Evolutionary conservation across 2,329 filamentous ascomycete genomes (phyloP), one percentile per base, ranked within the genome.

Genomic region (Xylaria sp.): DNA sequence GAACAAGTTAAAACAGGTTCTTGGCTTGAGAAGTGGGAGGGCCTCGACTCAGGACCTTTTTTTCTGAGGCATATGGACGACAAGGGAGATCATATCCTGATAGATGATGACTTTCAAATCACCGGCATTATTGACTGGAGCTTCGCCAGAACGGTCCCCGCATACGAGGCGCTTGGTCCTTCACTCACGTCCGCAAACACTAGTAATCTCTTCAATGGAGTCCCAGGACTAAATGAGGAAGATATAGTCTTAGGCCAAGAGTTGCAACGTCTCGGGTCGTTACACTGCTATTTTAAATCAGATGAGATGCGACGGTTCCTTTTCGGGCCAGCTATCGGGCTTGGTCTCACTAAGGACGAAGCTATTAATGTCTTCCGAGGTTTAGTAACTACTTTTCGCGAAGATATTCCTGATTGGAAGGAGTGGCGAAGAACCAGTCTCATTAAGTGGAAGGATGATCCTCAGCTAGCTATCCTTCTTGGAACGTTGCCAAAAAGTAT

Each of bases 261-360:
- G 23, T 32, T 66, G 18, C 64, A 63, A 53, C 63, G 13, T 63
- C 60, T 27, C 5, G 40, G 40, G 27, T 50, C 65, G 44, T 60
- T 61, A 12, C 23, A 66, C 29, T 72, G 63, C 67, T 66, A 58
- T 47, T 69, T 69, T 42, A 13, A 66, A 0, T 69, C 58, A n/a
- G 71, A 74, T 59, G 61, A 71, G 21, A 69, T 72, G 55, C 68
- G 71, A n/a, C 65, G 70, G 1, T 71, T 74, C 29, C 66, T 74
- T 53, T 74, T 74, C 53, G 69, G 71, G 32, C 54, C 47, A 12
- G 73, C 66, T 2, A 66, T 74, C 35, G 72, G 72, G 2, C 23
- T 75, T 27, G 63, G 60, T 23, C 66, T 70, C 8, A 48, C 50
- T 2, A 53, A 63, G 21, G 37, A 53, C 44, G 58, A 66, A 47